These are phyloP conservation scores for Peziza echinospora DNA, from an alignment of 495 filamentous ascomycete genomes.

Conservation along the genomic window DNA sequence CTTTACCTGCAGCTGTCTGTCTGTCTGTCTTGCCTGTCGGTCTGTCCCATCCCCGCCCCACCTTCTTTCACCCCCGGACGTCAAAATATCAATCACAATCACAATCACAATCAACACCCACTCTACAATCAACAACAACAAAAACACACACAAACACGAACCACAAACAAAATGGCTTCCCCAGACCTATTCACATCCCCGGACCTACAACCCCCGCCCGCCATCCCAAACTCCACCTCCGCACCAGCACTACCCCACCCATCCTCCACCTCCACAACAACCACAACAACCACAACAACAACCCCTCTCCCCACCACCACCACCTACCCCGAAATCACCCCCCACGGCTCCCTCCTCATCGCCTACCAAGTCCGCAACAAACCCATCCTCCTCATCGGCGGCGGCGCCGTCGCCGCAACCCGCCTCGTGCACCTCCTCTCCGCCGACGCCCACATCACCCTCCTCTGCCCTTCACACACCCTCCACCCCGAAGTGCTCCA, in stretches of 20 bases:
- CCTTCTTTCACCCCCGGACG: too few relatives aligned
- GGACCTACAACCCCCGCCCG: not conserved
- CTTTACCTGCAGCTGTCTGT: too few relatives aligned
- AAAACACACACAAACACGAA: too few relatives aligned
- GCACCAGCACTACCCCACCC: not conserved
- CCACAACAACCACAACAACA: not conserved
- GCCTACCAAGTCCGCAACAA: constrained; percentile 86
- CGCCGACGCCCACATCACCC: constrained; percentile 74
- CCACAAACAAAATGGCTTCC: too few relatives aligned
- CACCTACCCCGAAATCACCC: constrained; percentile 58
- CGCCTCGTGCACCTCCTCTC: constrained; percentile 84
- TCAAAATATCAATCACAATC: too few relatives aligned
- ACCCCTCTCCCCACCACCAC: constrained; percentile 55
- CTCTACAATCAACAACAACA: too few relatives aligned
- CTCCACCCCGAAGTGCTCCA: constrained; percentile 73
- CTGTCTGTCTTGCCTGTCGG: too few relatives aligned
- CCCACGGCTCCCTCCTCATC: constrained; percentile 76
- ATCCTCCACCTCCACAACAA: not conserved
- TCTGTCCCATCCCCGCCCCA: too few relatives aligned
- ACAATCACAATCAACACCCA: too few relatives aligned
- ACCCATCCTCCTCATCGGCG: constrained; percentile 67
- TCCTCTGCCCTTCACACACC: constrained; percentile 56
- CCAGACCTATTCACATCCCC: too few relatives aligned
- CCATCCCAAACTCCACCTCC: not conserved
- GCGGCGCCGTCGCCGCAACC: constrained; percentile 88